A percentile compares a stretch with the other conserved stretches of the same genome.
phyloP scores from a whole-genome alignment of 495 filamentous ascomycete species.

The Choiromyces venosus region DNA sequence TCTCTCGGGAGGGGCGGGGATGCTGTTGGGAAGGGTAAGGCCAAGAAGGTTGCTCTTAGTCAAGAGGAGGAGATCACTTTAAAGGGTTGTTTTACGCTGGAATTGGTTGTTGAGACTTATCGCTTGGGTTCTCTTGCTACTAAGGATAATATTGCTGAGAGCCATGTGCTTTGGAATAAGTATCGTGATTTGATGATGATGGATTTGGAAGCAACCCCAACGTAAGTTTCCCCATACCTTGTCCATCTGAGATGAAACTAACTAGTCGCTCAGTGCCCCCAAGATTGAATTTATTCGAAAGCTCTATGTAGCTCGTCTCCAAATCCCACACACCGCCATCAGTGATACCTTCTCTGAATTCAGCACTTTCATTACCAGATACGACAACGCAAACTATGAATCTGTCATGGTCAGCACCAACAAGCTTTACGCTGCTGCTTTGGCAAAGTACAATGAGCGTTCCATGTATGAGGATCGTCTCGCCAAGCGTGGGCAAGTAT shows the following conservation, averaged over 20 bases:
- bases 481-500: constrained; percentile 51
- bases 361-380: constrained; percentile 71
- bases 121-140: constrained; percentile 70
- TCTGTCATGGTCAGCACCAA: constrained; percentile 68
- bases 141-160: constrained; percentile 75
- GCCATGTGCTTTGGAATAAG: constrained; percentile 82
- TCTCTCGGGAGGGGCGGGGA: constrained; percentile 54
- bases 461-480: constrained; percentile 68
- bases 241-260: constrained; percentile 49
- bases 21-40: constrained; percentile 45
- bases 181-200: constrained; percentile 57
- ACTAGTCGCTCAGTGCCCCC: constrained; percentile 13
- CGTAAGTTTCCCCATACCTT: constrained; percentile 51
- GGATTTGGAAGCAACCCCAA: constrained; percentile 57
- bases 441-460: constrained; percentile 61
- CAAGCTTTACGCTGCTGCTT: constrained; percentile 59
- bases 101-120: constrained; percentile 72
- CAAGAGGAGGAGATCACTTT: constrained; percentile 71
- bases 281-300: constrained; percentile 58
- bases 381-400: constrained; percentile 71
- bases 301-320: constrained; percentile 68
- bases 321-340: constrained; percentile 77
- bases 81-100: constrained; percentile 71
- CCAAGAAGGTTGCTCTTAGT: constrained; percentile 54
- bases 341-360: constrained; percentile 77